phyloP scores from a whole-genome alignment of 208 protist genomes.

The Herpetomonas samuelpessoai region DNA sequence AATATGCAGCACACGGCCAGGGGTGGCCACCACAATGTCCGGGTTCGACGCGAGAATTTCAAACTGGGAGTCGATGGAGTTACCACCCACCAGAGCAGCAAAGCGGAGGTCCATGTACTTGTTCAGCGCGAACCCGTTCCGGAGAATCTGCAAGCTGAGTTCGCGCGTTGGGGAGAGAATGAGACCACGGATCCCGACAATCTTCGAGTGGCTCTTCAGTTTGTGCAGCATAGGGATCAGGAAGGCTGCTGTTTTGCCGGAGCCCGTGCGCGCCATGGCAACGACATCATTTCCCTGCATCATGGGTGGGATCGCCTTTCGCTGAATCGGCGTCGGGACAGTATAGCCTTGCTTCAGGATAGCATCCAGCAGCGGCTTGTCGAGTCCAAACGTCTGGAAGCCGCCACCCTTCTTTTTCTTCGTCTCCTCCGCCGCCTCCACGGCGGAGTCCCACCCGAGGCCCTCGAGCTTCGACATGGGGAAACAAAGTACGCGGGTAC shows the following conservation, averaged over 20 bases:
- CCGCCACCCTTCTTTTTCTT: slow-evolving; percentile 87
- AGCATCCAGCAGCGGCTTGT: slow-evolving; percentile 88
- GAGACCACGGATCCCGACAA: slow-evolving; percentile 95
- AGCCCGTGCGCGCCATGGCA: slow-evolving; percentile 99
- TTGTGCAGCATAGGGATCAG: slow-evolving; percentile 97
- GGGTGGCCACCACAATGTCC: slow-evolving; percentile 99
- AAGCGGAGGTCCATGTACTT: slow-evolving; percentile 93
- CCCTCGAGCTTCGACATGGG: slow-evolving; percentile 35
- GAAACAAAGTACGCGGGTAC: too few relatives aligned
- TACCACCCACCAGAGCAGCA: slow-evolving; percentile 96
- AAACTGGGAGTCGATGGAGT: slow-evolving; percentile 97
- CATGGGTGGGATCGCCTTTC: slow-evolving; percentile 94
- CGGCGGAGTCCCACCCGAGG: slow-evolving; percentile 72
- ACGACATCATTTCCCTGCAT: slow-evolving; percentile 97
- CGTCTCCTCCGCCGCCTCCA: slow-evolving; percentile 38
- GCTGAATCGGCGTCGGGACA: slow-evolving; percentile 99
- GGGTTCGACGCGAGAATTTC: slow-evolving; percentile 94
- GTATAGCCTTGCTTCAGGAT: slow-evolving; percentile 96
- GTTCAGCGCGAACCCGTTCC: slow-evolving; percentile 93
- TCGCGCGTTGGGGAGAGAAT: slow-evolving; percentile 99
- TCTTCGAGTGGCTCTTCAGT: slow-evolving; percentile 88
- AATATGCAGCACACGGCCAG: slow-evolving; percentile 98
- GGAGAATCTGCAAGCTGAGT: slow-evolving; percentile 97
- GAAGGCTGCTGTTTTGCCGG: slow-evolving; percentile 99
- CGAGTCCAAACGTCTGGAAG: slow-evolving; percentile 90